phyloP scores from a whole-genome alignment of 768 basidiomycete genomes.

The Cystofilobasidium bisporidii region DNA sequence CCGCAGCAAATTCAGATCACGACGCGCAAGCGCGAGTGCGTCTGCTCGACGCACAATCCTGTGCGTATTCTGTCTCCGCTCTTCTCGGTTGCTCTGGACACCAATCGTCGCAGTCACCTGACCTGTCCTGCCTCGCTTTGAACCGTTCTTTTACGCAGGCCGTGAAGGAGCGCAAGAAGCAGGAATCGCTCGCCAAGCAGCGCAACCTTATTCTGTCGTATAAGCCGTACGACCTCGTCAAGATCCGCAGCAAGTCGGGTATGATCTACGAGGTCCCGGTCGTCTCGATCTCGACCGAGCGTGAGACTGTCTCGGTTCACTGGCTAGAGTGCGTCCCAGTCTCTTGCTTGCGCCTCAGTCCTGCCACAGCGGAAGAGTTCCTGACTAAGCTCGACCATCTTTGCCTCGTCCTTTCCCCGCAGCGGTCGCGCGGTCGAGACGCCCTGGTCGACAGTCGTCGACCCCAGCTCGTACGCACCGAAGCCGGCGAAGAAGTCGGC shows the following conservation, averaged over 20 bases:
- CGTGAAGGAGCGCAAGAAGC: conserved; percentile 25
- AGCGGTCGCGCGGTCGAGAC: background rate
- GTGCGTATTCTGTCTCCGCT: background rate
- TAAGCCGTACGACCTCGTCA: conserved; percentile 5
- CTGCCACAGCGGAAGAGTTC: too few species aligned
- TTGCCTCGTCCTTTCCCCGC: background rate
- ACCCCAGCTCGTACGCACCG: background rate
- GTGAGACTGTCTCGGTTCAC: conserved; percentile 17
- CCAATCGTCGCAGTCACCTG: background rate
- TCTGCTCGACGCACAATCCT: conserved; percentile 24
- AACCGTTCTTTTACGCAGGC: background rate
- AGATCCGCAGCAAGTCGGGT: conserved; percentile 16
- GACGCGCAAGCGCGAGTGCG: conserved; percentile 4
- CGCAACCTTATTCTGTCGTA: background rate
- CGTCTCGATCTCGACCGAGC: background rate
- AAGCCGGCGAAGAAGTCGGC: background rate
- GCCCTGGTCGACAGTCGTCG: background rate
- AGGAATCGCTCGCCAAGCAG: background rate
- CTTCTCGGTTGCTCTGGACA: too few species aligned
- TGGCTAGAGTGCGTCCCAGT: conserved; percentile 20
- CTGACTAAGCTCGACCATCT: background rate
- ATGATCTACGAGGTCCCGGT: conserved; percentile 20
- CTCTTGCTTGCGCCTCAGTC: background rate
- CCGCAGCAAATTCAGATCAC: conserved; percentile 4
- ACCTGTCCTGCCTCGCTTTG: too few species aligned